These are phyloP conservation scores for Coemansia sp. DNA, from an alignment of 192 early-diverging fungal species.

Conservation along the genomic window DNA sequence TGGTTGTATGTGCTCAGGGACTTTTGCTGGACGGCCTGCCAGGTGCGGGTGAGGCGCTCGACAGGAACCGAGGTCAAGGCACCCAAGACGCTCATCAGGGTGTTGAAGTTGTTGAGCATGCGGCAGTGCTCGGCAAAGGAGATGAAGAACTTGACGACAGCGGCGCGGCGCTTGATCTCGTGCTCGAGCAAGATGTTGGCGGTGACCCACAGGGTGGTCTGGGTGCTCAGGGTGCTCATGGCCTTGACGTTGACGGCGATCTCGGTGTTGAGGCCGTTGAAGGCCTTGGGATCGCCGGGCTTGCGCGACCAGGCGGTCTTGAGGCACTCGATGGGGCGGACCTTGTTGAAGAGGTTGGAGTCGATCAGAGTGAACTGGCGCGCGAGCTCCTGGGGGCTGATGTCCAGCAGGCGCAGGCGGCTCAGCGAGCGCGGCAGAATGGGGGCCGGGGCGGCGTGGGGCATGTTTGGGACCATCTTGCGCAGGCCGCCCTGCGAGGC, in stretches of 20 bases:
- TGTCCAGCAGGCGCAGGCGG: slow-evolving; percentile 79
- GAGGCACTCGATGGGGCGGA: slow-evolving; percentile 88
- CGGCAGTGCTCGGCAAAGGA: slow-evolving; percentile 82
- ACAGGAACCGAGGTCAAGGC: slow-evolving; percentile 89
- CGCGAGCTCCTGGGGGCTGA: slow-evolving; percentile 92
- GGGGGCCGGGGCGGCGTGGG: slow-evolving; percentile 70
- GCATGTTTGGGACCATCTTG: slow-evolving; percentile 65
- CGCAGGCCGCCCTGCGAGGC: slow-evolving; percentile 62
- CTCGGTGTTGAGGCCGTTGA: slow-evolving; percentile 55
- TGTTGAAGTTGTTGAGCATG: slow-evolving; percentile 92
- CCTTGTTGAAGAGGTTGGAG: slow-evolving; percentile 76
- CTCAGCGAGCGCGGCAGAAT: slow-evolving; percentile 83
- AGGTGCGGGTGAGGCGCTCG: slow-evolving; percentile 88
- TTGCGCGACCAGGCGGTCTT: slow-evolving; percentile 86
- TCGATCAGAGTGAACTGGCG: slow-evolving; percentile 97
- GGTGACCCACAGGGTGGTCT: slow-evolving; percentile 87
- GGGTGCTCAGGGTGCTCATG: slow-evolving; percentile 85
- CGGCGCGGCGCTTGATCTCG: slow-evolving; percentile 79
- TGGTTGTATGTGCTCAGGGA: slow-evolving; percentile 62
- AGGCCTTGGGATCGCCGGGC: slow-evolving; percentile 61
- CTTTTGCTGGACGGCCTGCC: slow-evolving; percentile 75
- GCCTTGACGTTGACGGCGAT: slow-evolving; percentile 85
- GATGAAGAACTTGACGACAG: slow-evolving; percentile 84
- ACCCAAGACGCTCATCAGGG: slow-evolving; percentile 88
- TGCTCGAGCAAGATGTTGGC: slow-evolving; percentile 79